Evolutionary conservation across 805 yeast genomes (phyloP).

Genomic region (Metschnikowia dekortorum): DNA sequence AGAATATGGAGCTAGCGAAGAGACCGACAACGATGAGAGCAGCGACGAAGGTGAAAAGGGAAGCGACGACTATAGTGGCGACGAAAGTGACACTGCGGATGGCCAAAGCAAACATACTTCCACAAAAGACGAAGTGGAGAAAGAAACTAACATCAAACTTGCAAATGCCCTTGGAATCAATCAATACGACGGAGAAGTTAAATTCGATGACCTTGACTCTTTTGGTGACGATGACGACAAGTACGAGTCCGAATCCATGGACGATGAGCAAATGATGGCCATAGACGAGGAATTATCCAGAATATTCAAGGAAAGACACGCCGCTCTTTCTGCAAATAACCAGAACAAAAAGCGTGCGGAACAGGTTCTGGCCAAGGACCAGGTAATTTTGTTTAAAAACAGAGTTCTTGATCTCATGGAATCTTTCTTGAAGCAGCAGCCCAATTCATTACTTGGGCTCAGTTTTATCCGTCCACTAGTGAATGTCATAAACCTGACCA

Average conservation of each 20-base stretch:
- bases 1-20: conserved; percentile 25
- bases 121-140: conserved; percentile 23
- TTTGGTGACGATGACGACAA: conserved; percentile 47
- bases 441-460: conserved; percentile 37
- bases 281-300: conserved; percentile 78
- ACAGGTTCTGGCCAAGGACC: conserved; percentile 73
- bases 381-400: conserved; percentile 72
- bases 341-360: conserved; percentile 64
- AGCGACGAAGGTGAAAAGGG: conserved; percentile 6
- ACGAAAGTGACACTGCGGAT: conserved; percentile 7
- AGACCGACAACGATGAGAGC: conserved; percentile 15
- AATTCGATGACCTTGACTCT: conserved; percentile 35
- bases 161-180: conserved; percentile 73
- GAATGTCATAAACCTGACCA: conserved; percentile 57
- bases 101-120: conserved; percentile 11
- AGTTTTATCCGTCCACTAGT: conserved; percentile 53
- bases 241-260: conserved; percentile 73
- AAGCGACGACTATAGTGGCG: background rate
- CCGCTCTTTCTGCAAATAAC: conserved; percentile 47
- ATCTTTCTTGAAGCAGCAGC: conserved; percentile 47
- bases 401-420: conserved; percentile 77
- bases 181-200: conserved; percentile 40
- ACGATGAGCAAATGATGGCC: conserved; percentile 95
- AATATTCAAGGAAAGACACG: conserved; percentile 80
- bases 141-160: conserved; percentile 54